Evolutionary conservation across 495 filamentous ascomycete genomes (phyloP).

Genomic region (Hypomontagnella monticulosa): DNA sequence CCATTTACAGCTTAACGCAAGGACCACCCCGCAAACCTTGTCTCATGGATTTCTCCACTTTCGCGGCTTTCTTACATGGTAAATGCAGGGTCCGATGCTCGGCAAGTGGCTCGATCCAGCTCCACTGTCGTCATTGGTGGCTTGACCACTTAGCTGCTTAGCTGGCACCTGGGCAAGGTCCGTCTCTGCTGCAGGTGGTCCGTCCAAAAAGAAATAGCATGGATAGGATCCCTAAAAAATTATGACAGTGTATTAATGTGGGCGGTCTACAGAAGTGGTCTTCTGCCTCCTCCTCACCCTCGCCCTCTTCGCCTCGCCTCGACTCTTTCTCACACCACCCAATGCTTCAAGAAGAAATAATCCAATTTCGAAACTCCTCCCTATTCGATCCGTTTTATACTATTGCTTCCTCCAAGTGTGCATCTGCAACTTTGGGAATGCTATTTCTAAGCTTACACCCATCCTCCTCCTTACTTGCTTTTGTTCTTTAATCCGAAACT

Average conservation of each 20-base stretch:
- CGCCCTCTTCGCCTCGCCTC: constrained; percentile 4
- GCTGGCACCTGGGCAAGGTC: too few relatives aligned
- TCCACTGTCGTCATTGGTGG: constrained; percentile 46
- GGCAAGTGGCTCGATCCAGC: constrained; percentile 38
- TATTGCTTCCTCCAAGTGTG: background rate
- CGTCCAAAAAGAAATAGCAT: constrained; percentile 34
- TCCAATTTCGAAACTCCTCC: constrained; percentile 24
- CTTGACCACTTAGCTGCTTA: constrained; percentile 26
- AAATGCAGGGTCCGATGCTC: constrained; percentile 50
- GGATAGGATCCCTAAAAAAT: constrained; percentile 37
- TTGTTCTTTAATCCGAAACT: constrained; percentile 39
- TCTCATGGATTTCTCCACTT: constrained; percentile 29
- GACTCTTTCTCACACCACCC: constrained; percentile 16
- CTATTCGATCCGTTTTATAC: constrained; percentile 2
- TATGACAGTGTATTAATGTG: constrained; percentile 32
- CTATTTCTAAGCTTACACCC: constrained; percentile 20
- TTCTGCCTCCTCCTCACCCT: constrained; percentile 10
- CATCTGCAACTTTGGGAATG: constrained; percentile 33
- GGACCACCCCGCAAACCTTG: constrained; percentile 32
- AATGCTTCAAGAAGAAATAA: constrained; percentile 26
- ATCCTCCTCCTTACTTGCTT: constrained; percentile 13
- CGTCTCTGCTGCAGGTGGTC: background rate
- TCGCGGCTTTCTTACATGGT: constrained; percentile 11
- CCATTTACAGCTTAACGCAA: constrained; percentile 27
- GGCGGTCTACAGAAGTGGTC: constrained; percentile 37